phyloP scores from a whole-genome alignment of 164 flowering plant genomes.

The Stephania yunnanensis region DNA sequence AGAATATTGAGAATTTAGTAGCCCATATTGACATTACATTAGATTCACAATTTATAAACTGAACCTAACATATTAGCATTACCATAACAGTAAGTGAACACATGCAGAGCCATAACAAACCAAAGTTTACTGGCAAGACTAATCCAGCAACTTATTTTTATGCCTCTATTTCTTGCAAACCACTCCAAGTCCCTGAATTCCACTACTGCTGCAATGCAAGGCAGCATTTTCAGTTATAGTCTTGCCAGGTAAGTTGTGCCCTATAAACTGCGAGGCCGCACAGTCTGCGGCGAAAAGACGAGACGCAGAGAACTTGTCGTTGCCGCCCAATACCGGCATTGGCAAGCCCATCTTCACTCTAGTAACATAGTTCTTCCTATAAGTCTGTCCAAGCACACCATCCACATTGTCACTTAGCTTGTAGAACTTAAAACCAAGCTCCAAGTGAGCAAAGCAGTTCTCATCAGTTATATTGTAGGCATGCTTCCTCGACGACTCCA shows the following conservation, averaged over 20 bases:
- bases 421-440: constrained; percentile 20
- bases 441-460: constrained; percentile 23
- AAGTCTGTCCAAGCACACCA: constrained; percentile 25
- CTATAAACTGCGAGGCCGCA: constrained; percentile 9
- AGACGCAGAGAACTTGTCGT: constrained; percentile 13
- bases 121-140: background rate
- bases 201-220: background rate
- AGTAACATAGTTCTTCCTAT: constrained; percentile 8
- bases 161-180: background rate
- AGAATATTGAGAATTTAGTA: too few species aligned
- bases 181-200: background rate
- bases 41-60: too few species aligned
- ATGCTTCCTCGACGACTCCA: constrained; percentile 12
- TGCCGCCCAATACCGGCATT: constrained; percentile 23
- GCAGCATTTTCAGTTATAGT: background rate
- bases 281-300: constrained; percentile 21
- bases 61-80: background rate
- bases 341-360: constrained; percentile 16
- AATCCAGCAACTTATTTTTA: background rate
- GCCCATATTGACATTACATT: background rate
- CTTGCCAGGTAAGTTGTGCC: background rate
- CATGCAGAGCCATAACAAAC: background rate
- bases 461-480: constrained; percentile 14
- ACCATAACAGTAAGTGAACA: background rate
- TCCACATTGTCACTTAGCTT: constrained; percentile 10